A percentile compares a stretch with the other conserved stretches of the same genome.
Conservation (phyloP, 345 rosid genomes). For the Lepidium sativum region DNA sequence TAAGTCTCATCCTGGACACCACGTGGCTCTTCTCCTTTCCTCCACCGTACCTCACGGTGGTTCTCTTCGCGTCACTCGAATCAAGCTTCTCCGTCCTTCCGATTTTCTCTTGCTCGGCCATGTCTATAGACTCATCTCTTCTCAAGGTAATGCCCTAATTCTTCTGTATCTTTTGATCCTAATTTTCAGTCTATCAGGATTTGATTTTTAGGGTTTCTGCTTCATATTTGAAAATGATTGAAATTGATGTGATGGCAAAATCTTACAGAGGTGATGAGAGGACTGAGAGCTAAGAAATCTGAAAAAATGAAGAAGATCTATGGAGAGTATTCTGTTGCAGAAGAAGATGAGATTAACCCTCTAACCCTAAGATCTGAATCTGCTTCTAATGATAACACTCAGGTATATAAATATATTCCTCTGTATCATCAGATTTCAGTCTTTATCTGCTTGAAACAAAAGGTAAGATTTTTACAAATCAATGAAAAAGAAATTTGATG, state of each 20-base stretch:
- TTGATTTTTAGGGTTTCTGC: background rate
- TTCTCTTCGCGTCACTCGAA: constrained; percentile 31
- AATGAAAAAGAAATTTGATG: background rate
- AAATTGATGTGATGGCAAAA: too few relatives aligned
- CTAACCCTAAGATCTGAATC: constrained; percentile 29
- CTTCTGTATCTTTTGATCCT: background rate
- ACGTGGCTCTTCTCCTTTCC: constrained; percentile 27
- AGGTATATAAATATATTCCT: constrained; percentile 6
- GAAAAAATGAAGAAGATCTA: constrained; percentile 24
- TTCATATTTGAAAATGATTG: background rate
- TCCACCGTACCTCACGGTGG: constrained; percentile 30
- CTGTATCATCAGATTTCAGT: background rate
- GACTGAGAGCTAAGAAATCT: constrained; percentile 27
- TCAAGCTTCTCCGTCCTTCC: constrained; percentile 28
- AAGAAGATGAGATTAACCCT: constrained; percentile 22
- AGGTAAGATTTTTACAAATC: too few relatives aligned
- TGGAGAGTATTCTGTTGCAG: constrained; percentile 19
- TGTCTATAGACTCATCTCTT: constrained; percentile 27
- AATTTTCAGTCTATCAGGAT: background rate
- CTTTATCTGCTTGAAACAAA: background rate
- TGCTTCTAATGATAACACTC: constrained; percentile 12
- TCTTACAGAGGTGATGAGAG: constrained; percentile 27
- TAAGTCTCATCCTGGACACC: constrained; percentile 24
- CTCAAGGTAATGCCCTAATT: constrained; percentile 17
- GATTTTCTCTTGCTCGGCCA: constrained; percentile 27